phyloP scores from a whole-genome alignment of 2,329 filamentous ascomycete species.

The Fusarium verrucosum region DNA sequence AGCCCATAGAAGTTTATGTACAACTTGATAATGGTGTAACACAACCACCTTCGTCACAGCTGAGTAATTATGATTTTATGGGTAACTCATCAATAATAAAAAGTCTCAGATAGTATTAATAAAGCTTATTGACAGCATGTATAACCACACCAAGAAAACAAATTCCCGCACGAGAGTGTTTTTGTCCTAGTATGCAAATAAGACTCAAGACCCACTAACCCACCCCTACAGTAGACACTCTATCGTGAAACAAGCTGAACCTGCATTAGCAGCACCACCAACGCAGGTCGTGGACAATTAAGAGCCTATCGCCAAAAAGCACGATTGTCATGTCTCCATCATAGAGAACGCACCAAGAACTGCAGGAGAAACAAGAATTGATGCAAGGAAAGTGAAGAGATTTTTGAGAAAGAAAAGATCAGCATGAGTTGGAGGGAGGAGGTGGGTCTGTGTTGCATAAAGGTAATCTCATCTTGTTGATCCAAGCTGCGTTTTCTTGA shows the following conservation, averaged over 20 bases:
- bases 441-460: not conserved
- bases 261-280: constrained; percentile 35
- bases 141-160: constrained; percentile 1
- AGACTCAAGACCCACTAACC: not conserved
- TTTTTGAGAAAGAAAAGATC: constrained; percentile 6
- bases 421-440: not conserved
- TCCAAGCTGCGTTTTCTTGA: not conserved
- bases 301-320: constrained; percentile 34
- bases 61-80: not conserved
- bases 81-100: not conserved
- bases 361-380: constrained; percentile 14
- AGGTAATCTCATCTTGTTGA: not conserved
- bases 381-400: constrained; percentile 21
- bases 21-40: too few species aligned
- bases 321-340: constrained; percentile 22
- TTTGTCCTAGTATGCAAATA: not conserved
- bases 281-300: constrained; percentile 27
- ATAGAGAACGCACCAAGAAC: constrained; percentile 1
- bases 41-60: constrained; percentile 10
- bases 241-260: constrained; percentile 37
- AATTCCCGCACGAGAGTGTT: constrained; percentile 28
- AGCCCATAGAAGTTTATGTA: not conserved
- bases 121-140: not conserved
- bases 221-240: constrained; percentile 4
- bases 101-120: not conserved